These are phyloP conservation scores for Tolypocladium tundrense DNA, from an alignment of 2,329 filamentous ascomycete genomes.

Conservation along the genomic window DNA sequence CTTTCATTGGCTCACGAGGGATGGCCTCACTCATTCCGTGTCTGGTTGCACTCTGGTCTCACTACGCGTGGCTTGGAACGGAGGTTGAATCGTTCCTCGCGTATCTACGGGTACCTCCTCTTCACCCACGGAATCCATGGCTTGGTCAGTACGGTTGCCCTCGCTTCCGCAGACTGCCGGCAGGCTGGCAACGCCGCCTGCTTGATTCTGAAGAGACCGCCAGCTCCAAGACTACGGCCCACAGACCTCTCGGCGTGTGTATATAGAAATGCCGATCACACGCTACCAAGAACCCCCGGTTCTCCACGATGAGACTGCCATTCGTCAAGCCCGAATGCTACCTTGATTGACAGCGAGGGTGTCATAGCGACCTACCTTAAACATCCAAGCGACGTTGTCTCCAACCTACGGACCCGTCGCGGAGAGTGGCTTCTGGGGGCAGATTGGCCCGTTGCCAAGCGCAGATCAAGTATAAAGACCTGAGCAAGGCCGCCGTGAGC, in stretches of 20 bases:
- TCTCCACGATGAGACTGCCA: background rate
- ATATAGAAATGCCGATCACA: background rate
- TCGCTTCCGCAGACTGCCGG: background rate
- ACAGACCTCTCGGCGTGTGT: background rate
- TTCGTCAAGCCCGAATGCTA: background rate
- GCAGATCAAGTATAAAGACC: background rate
- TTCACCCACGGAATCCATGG: background rate
- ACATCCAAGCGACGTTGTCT: background rate
- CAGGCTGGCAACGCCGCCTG: background rate
- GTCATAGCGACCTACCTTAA: background rate
- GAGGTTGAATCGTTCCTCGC: background rate
- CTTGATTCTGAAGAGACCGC: background rate
- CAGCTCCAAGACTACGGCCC: background rate
- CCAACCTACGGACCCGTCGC: background rate
- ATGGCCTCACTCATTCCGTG: background rate
- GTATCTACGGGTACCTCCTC: background rate
- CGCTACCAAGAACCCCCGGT: background rate
- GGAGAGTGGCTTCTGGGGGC: background rate
- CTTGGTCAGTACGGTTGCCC: background rate
- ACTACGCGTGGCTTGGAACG: background rate
- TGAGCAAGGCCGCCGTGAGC: background rate
- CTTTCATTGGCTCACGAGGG: background rate
- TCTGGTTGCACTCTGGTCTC: background rate
- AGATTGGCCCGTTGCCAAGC: background rate
- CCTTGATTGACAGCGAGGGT: background rate